Percentiles rank a stretch among this genome's conserved stretches.
These are phyloP conservation scores for Botrytis porri DNA, from an alignment of 2,329 filamentous ascomycete genomes.

Conservation along the genomic window DNA sequence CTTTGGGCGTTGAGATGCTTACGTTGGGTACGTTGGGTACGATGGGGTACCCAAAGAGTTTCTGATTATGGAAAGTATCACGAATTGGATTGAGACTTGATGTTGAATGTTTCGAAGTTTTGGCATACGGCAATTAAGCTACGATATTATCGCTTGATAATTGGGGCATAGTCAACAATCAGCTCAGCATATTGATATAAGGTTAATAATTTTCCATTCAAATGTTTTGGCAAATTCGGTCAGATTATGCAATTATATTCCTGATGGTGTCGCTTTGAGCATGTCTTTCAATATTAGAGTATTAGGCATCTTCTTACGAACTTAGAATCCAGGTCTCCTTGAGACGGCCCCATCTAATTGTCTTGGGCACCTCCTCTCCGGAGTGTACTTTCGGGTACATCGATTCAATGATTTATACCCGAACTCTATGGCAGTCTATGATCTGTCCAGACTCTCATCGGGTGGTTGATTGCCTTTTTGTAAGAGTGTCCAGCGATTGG, in stretches of 20 bases:
- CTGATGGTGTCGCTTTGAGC: neutral
- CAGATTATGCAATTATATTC: neutral
- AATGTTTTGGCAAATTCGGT: neutral
- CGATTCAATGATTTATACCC: neutral
- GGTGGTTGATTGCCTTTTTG: neutral
- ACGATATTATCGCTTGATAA: neutral
- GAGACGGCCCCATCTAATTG: neutral
- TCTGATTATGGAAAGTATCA: neutral
- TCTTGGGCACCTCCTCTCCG: neutral
- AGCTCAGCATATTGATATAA: neutral
- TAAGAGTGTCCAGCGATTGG: neutral
- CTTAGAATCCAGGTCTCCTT: neutral
- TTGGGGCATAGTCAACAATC: neutral
- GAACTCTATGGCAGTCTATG: no score
- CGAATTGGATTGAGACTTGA: neutral
- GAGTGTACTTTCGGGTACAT: neutral
- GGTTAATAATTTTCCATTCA: neutral
- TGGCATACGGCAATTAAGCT: neutral
- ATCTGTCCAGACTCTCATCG: neutral
- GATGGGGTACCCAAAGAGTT: neutral
- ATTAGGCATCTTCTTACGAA: neutral
- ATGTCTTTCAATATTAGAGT: neutral
- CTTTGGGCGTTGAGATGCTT: neutral
- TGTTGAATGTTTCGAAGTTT: neutral
- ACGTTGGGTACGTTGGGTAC: neutral